Evolutionary conservation across 768 basidiomycete genomes (phyloP).

Genomic region (Suillus paluster): DNA sequence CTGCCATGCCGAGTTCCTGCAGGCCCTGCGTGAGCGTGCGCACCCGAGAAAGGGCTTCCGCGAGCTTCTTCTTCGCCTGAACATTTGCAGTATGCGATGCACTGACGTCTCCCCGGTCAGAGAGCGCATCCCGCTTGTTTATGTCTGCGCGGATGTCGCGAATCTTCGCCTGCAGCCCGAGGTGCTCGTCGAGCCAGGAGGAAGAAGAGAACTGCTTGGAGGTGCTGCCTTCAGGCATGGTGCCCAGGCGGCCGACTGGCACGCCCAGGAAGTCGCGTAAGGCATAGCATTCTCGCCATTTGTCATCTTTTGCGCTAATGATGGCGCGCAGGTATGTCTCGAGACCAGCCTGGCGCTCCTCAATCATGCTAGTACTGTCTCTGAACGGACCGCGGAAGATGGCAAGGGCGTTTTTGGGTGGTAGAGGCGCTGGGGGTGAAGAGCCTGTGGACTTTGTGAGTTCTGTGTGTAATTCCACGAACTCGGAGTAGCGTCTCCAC

Average conservation of each 20-base stretch:
- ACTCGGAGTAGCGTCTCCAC: constrained; percentile 95
- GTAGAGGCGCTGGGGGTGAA: constrained; percentile 80
- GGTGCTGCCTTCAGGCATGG: constrained; percentile 25
- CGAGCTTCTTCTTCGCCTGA: constrained; percentile 84
- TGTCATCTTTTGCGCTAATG: constrained; percentile 76
- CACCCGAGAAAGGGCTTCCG: constrained; percentile 75
- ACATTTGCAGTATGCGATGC: constrained; percentile 82
- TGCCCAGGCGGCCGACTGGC: constrained; percentile 62
- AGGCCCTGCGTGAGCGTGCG: constrained; percentile 72
- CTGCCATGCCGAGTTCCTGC: constrained; percentile 62
- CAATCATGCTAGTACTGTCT: constrained; percentile 62
- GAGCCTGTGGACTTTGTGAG: constrained; percentile 79
- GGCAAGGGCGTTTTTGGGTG: constrained; percentile 82
- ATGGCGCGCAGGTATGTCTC: constrained; percentile 89
- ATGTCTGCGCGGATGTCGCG: constrained; percentile 86
- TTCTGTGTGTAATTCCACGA: constrained; percentile 83
- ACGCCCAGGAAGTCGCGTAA: constrained; percentile 91
- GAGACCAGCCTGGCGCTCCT: constrained; percentile 77
- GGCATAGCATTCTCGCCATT: constrained; percentile 78
- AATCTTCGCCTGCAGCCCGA: constrained; percentile 73
- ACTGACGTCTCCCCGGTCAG: constrained; percentile 71
- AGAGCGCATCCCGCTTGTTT: constrained; percentile 85
- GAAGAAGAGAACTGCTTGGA: constrained; percentile 67
- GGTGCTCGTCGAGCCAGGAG: constrained; percentile 91
- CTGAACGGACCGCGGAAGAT: constrained; percentile 58